Conservation (phyloP, 1,139 yeast species). For the Torulaspora globosa region DNA sequence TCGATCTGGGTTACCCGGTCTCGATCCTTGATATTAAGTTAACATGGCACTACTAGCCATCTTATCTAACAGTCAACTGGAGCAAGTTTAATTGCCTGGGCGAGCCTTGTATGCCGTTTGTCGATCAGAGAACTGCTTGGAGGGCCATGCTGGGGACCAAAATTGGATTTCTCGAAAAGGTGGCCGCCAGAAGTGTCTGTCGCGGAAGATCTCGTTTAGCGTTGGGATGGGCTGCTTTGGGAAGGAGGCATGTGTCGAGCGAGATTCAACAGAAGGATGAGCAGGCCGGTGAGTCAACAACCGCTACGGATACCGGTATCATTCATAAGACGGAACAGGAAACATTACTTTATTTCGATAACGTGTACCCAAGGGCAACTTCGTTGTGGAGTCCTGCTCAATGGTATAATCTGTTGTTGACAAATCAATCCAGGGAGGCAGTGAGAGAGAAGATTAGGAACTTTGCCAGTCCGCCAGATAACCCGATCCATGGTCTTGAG, state of each 20-base stretch:
- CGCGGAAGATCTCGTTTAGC: neutral
- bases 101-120: neutral
- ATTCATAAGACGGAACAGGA: constrained; percentile 51
- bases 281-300: constrained; percentile 48
- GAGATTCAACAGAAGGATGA: constrained; percentile 42
- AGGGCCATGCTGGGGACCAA: constrained; percentile 3
- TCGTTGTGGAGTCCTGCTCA: constrained; percentile 41
- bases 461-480: constrained; percentile 42
- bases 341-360: constrained; percentile 53
- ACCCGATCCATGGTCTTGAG: constrained; percentile 43
- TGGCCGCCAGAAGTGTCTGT: neutral
- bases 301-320: constrained; percentile 55
- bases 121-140: neutral
- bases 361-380: constrained; percentile 46
- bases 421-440: constrained; percentile 37
- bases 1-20: constrained; percentile 12
- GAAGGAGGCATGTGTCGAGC: constrained; percentile 35
- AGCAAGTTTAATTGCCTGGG: too few species aligned
- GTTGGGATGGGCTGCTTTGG: neutral
- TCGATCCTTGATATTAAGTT: neutral
- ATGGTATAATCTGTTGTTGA: constrained; percentile 38
- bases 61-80: too few species aligned
- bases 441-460: constrained; percentile 38
- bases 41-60: neutral
- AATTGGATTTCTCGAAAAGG: neutral